Conservation (phyloP, 169 alveolate genomes). For the Cryptosporidium ubiquitum region DNA sequence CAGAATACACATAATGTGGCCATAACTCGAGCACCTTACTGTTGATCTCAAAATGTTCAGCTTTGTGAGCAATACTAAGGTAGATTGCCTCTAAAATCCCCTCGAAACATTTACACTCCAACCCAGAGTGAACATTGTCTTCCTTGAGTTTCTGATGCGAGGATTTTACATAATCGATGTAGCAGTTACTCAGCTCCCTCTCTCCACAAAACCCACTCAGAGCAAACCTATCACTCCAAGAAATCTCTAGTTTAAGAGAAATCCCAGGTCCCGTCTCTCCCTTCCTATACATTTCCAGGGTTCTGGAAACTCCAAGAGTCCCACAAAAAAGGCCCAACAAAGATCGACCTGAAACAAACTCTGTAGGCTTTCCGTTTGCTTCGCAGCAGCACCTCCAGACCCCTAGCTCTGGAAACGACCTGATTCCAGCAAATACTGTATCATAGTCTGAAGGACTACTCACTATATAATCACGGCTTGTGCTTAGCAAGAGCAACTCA, state of each 20-base stretch:
- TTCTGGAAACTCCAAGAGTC: conserved; percentile 53
- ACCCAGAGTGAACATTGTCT: background rate
- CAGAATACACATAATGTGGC: conserved; percentile 63
- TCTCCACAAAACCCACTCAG: conserved; percentile 67
- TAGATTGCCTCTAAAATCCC: conserved; percentile 16
- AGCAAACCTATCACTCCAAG: conserved; percentile 72
- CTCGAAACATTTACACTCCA: conserved; percentile 32
- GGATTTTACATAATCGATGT: conserved; percentile 23
- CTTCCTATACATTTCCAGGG: conserved; percentile 24
- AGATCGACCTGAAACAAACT: conserved; percentile 29
- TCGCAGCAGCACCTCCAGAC: conserved; percentile 62
- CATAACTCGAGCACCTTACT: conserved; percentile 40
- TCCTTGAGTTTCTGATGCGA: background rate
- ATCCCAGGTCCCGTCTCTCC: background rate
- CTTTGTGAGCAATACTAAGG: conserved; percentile 24
- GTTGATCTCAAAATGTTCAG: conserved; percentile 19
- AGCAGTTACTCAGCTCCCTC: conserved; percentile 56
- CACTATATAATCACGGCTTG: background rate
- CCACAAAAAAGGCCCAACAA: conserved; percentile 51
- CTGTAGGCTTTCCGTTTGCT: conserved; percentile 56
- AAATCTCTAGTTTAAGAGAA: background rate
- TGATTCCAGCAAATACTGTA: conserved; percentile 7
- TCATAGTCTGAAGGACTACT: conserved; percentile 44
- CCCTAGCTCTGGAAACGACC: background rate
- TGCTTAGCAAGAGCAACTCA: conserved; percentile 14